These are phyloP conservation scores for Orbilia javanica DNA, from an alignment of 2,329 filamentous ascomycete genomes.

Conservation along the genomic window DNA sequence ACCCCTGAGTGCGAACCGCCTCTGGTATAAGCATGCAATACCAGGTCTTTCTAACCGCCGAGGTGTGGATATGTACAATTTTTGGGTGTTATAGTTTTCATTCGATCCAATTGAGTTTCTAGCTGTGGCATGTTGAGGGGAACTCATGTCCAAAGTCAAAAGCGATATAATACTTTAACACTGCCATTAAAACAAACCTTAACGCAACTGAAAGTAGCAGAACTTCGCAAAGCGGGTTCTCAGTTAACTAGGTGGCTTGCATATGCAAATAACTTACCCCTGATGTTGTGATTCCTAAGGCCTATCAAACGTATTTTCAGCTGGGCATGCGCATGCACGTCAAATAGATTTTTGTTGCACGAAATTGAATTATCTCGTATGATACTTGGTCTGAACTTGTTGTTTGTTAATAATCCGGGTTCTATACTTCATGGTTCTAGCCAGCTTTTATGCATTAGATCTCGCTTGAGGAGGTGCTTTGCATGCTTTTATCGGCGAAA, in stretches of 20 bases:
- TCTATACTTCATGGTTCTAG: neutral
- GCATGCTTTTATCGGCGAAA: constrained; percentile 7
- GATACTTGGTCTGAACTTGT: neutral
- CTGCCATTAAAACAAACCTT: neutral
- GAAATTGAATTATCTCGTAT: neutral
- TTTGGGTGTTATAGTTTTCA: constrained; percentile 6
- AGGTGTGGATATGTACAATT: neutral
- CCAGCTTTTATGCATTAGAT: constrained; percentile 14
- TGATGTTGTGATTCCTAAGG: constrained; percentile 12
- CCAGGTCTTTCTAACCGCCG: constrained; percentile 9
- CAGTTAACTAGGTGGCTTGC: constrained; percentile 11
- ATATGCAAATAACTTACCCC: constrained; percentile 18
- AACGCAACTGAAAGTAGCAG: neutral
- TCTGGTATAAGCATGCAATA: constrained; percentile 1
- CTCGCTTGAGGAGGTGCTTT: constrained; percentile 15
- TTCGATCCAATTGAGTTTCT: neutral
- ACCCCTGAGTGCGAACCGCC: constrained; percentile 33
- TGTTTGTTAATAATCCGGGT: constrained; percentile 10
- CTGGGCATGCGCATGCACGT: neutral
- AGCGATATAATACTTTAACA: neutral
- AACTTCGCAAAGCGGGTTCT: neutral
- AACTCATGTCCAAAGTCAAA: neutral
- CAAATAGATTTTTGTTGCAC: neutral
- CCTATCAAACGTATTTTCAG: constrained; percentile 1
- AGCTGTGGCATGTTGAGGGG: neutral